phyloP scores from a whole-genome alignment of 2,329 filamentous ascomycete species.

The Xylariales sp. region DNA sequence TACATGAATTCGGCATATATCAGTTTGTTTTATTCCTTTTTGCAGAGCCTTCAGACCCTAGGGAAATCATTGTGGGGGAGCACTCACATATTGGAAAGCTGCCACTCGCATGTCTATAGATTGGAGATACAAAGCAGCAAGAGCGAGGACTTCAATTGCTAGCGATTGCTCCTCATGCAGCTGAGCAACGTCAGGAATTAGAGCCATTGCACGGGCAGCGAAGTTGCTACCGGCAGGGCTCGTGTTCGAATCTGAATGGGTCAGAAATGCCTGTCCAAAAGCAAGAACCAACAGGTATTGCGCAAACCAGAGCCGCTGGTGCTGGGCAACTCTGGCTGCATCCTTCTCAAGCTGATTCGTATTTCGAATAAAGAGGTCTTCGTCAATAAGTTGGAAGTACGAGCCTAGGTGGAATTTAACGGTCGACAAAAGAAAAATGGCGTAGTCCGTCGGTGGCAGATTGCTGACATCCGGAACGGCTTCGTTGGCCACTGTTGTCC shows the following conservation, averaged over 20 bases:
- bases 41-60: too few species aligned
- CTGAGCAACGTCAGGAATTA: not conserved
- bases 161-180: not conserved
- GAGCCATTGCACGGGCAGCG: not conserved
- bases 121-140: not conserved
- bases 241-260: not conserved
- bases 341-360: not conserved
- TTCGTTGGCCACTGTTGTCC: not conserved
- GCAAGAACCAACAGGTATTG: constrained; percentile 1
- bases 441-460: not conserved
- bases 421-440: not conserved
- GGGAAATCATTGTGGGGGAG: too few species aligned
- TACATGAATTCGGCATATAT: too few species aligned
- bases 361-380: not conserved
- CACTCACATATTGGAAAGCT: not conserved
- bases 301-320: not conserved
- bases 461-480: not conserved
- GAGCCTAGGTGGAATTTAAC: not conserved
- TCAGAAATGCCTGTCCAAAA: constrained; percentile 1
- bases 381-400: not conserved
- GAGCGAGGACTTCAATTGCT: not conserved
- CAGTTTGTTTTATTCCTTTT: too few species aligned
- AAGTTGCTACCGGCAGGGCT: not conserved
- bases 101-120: not conserved
- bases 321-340: not conserved